These are phyloP conservation scores for Sugiyamaella chiloensis DNA, from an alignment of 805 yeast species.

Conservation along the genomic window DNA sequence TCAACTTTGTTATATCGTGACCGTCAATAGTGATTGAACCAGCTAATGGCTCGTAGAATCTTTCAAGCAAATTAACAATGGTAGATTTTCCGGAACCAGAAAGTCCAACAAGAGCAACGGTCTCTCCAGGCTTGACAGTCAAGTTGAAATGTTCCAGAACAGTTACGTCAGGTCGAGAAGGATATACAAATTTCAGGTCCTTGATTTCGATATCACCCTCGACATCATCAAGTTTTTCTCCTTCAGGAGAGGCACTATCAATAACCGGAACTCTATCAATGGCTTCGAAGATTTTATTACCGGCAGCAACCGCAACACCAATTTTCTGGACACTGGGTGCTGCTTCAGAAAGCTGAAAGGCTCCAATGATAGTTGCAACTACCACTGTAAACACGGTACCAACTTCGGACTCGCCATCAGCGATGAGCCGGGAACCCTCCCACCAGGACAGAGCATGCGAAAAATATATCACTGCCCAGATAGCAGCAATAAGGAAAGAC, in stretches of 20 bases:
- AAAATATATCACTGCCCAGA: slow-evolving; percentile 36
- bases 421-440: slow-evolving; percentile 42
- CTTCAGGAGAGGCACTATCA: slow-evolving; percentile 32
- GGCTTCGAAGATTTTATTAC: slow-evolving; percentile 39
- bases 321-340: slow-evolving; percentile 40
- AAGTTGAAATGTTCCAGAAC: slow-evolving; percentile 74
- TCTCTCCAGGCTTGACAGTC: slow-evolving; percentile 78
- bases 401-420: slow-evolving; percentile 30
- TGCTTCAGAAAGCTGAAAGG: slow-evolving; percentile 39
- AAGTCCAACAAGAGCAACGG: slow-evolving; percentile 93
- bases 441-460: slow-evolving; percentile 42
- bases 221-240: slow-evolving; percentile 21
- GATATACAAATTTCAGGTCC: slow-evolving; percentile 85
- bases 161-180: slow-evolving; percentile 69
- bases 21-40: slow-evolving; percentile 84
- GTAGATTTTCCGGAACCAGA: slow-evolving; percentile 96
- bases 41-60: slow-evolving; percentile 76
- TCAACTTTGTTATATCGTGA: slow-evolving; percentile 68
- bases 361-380: slow-evolving; percentile 41
- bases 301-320: slow-evolving; percentile 41
- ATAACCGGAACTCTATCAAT: slow-evolving; percentile 42
- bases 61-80: slow-evolving; percentile 71
- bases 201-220: slow-evolving; percentile 72
- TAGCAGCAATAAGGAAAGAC: slow-evolving; percentile 34
- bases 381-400: slow-evolving; percentile 38